A percentile compares a stretch with the other conserved stretches of the same genome.
These are phyloP conservation scores for Haematococcus lacustris DNA, from an alignment of 139 green algal genomes.

Conservation along the genomic window DNA sequence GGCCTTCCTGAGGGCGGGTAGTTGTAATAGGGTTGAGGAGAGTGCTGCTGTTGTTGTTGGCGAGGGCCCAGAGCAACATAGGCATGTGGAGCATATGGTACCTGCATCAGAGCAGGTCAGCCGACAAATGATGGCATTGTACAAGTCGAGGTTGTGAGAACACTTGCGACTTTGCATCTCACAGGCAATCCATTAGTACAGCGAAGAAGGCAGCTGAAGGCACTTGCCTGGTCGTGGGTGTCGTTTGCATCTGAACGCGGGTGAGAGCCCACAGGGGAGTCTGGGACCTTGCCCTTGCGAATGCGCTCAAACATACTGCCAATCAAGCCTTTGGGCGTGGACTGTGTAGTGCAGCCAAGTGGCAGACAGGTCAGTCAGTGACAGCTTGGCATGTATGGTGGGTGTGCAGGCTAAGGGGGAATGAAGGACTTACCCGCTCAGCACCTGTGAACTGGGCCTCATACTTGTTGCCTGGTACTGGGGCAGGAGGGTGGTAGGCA, in stretches of 20 bases:
- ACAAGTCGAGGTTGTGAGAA: too few species aligned
- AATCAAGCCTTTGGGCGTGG: constrained; percentile 1
- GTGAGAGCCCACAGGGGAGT: not conserved
- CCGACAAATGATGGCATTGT: too few species aligned
- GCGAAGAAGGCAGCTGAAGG: too few species aligned
- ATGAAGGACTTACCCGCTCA: not conserved
- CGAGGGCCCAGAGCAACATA: too few species aligned
- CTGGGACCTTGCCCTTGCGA: not conserved
- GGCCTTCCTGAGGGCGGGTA: too few species aligned
- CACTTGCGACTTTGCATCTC: too few species aligned
- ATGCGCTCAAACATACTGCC: not conserved
- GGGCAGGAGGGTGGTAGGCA: too few species aligned
- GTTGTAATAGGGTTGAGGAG: too few species aligned
- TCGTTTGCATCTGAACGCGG: not conserved
- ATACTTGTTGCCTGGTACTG: constrained; percentile 1
- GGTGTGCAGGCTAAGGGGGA: not conserved
- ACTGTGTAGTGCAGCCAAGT: not conserved
- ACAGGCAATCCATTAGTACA: too few species aligned
- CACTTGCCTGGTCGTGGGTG: not conserved
- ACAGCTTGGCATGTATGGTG: not conserved
- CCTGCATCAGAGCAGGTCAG: too few species aligned
- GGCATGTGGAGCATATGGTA: too few species aligned
- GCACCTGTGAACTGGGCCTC: not conserved
- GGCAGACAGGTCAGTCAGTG: not conserved
- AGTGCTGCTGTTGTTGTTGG: too few species aligned